Percentiles rank a stretch among this genome's conserved stretches.
These are phyloP conservation scores for Flaveria robusta DNA, from an alignment of 129 eudicot species.

Conservation along the genomic window DNA sequence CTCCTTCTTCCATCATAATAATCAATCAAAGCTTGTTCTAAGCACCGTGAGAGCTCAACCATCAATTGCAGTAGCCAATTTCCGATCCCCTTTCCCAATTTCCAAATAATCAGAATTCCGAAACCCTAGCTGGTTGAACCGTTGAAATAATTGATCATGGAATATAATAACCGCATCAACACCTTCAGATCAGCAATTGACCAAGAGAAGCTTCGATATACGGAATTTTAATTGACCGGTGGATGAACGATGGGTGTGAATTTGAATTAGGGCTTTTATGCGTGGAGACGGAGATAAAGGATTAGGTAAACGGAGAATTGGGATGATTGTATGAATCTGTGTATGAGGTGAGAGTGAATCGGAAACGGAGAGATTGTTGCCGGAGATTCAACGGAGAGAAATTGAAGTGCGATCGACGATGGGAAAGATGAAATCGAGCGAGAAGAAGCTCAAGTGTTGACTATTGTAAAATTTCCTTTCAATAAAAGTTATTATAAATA, in stretches of 20 bases:
- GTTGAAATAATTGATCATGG: constrained; percentile 22
- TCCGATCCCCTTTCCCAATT: constrained; percentile 36
- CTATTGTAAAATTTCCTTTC: too few species aligned
- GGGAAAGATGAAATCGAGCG: constrained; percentile 19
- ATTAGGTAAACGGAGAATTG: constrained; percentile 1
- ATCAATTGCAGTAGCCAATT: constrained; percentile 28
- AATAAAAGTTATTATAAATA: too few species aligned
- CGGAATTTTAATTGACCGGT: neutral
- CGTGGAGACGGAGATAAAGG: constrained; percentile 12
- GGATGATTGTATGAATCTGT: constrained; percentile 31
- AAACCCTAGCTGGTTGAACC: constrained; percentile 39
- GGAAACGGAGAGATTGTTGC: constrained; percentile 26
- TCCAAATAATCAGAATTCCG: constrained; percentile 32
- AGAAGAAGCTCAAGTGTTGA: neutral
- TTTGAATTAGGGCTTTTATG: constrained; percentile 43
- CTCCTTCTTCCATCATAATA: constrained; percentile 40
- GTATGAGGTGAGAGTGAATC: constrained; percentile 13
- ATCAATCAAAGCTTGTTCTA: constrained; percentile 20
- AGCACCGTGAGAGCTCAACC: constrained; percentile 22
- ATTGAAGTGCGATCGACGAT: neutral
- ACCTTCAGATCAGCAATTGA: constrained; percentile 37
- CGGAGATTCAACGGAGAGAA: constrained; percentile 28
- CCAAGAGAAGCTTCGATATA: constrained; percentile 13
- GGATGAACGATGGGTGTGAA: constrained; percentile 21
- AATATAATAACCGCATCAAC: neutral